Evolutionary conservation across 208 protist genomes (phyloP), one percentile per base, ranked within the genome.

Genomic region (Trypanosoma cruzi): DNA sequence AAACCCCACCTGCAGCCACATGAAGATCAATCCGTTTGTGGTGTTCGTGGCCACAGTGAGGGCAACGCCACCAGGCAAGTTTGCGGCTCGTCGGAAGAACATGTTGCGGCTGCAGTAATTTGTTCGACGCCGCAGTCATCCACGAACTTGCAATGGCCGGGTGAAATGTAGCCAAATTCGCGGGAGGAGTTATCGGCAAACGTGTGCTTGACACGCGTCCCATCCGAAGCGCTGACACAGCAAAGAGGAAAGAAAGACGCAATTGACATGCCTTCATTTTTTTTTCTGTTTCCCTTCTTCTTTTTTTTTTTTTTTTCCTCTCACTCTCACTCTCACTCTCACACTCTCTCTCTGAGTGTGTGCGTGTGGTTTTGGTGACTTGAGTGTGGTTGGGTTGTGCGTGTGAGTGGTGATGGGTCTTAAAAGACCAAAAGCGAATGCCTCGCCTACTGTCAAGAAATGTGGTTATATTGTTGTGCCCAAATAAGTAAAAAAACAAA

Each of bases 51-150:
- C 58, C 46, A 65, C 90, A 96, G 63, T 60, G 29, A 0, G 82
- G 77, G 50, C 90, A 96, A 29, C 76, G 57, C 88, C 90, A 96
- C 84, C 85, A 91, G 13, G 68, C 90, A n/a, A 92, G 80, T 48
- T 93, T 92, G 28, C 81, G 75, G 46, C 84, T 87, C 53, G 71
- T 71, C 1, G 86, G 84, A 22, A 76, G 40, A 31, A 96, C 86
- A 75, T 94, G 82, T 55, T 93, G 84, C 0, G 90, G 90, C 72
- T 92, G 90, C 48, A 94, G 62, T 64, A 94, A 73, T 57, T 92
- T 92, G 75, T 80, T 93, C n/a, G 85, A 89, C 5, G 82, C 82
- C 26, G 87, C 90, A 8, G 79, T 68, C 31, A 93, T 70, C 86
- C 88, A 96, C 13, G 73, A 81, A 11, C 64, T 44, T 20, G 90